Evolutionary conservation across 306 rosid species (phyloP).

Genomic region (Vigna unguiculata): DNA sequence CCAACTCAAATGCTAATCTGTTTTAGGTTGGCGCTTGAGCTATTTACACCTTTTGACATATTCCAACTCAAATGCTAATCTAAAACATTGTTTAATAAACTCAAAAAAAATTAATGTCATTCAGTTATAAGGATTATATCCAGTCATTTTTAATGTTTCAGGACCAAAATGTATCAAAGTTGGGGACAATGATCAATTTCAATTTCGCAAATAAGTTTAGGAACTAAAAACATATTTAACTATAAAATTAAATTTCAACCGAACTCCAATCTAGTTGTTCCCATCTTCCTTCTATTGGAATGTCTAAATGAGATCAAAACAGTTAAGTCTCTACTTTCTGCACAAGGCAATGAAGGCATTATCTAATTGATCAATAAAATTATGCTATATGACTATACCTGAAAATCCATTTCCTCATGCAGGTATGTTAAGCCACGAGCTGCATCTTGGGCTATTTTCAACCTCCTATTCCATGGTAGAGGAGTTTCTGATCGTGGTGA

Average conservation of each 20-base stretch:
- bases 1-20: too few relatives aligned
- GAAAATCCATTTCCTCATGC: slow-evolving; percentile 93
- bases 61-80: too few relatives aligned
- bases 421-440: slow-evolving; percentile 92
- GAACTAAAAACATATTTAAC: too few relatives aligned
- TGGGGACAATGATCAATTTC: too few relatives aligned
- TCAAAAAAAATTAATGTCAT: too few relatives aligned
- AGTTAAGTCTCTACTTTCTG: not conserved
- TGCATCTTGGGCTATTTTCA: slow-evolving; percentile 88
- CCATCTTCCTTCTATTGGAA: slow-evolving; percentile 8
- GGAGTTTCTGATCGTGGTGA: slow-evolving; percentile 66
- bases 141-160: too few relatives aligned
- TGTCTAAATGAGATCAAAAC: slow-evolving; percentile 36
- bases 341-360: slow-evolving; percentile 7
- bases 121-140: too few relatives aligned
- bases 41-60: too few relatives aligned
- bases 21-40: too few relatives aligned
- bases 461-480: slow-evolving; percentile 82
- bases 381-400: slow-evolving; percentile 64
- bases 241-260: not conserved
- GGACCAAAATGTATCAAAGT: too few relatives aligned
- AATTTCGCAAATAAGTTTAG: too few relatives aligned
- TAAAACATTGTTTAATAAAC: too few relatives aligned
- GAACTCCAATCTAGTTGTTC: slow-evolving; percentile 28
- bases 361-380: slow-evolving; percentile 14